phyloP scores from a whole-genome alignment of 257 asterid species.

The Nicotiana otophora region DNA sequence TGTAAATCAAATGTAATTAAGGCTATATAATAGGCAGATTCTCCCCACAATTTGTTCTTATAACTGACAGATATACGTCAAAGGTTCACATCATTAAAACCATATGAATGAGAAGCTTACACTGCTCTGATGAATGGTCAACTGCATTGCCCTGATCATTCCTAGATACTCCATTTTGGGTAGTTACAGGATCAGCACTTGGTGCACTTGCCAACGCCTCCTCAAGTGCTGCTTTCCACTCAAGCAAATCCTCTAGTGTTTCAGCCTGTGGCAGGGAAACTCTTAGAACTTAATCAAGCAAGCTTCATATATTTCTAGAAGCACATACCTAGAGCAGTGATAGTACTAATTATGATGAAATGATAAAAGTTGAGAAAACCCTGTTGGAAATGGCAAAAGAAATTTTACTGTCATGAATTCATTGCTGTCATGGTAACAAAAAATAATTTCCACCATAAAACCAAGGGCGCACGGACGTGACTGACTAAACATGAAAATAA shows the following conservation, averaged over 20 bases:
- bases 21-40: neutral
- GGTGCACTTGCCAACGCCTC: conserved; percentile 91
- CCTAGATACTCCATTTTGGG: conserved; percentile 66
- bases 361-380: neutral
- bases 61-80: neutral
- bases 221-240: conserved; percentile 93
- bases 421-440: neutral
- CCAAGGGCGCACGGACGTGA: neutral
- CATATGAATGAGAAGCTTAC: conserved; percentile 29
- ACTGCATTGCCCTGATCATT: conserved; percentile 55
- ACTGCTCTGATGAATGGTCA: conserved; percentile 56
- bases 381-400: neutral
- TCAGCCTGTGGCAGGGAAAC: conserved; percentile 60
- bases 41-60: neutral
- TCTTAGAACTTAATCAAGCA: neutral
- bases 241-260: conserved; percentile 79
- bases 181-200: conserved; percentile 48
- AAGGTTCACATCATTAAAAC: neutral
- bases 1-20: neutral
- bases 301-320: neutral
- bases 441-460: neutral
- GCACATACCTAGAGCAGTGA: neutral
- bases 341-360: too few species aligned
- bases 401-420: neutral
- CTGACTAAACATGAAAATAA: neutral